A percentile compares a stretch with the other conserved stretches of the same genome.
Evolutionary conservation across 345 rosid genomes (phyloP).

Genomic region (Eucalyptus virginea): DNA sequence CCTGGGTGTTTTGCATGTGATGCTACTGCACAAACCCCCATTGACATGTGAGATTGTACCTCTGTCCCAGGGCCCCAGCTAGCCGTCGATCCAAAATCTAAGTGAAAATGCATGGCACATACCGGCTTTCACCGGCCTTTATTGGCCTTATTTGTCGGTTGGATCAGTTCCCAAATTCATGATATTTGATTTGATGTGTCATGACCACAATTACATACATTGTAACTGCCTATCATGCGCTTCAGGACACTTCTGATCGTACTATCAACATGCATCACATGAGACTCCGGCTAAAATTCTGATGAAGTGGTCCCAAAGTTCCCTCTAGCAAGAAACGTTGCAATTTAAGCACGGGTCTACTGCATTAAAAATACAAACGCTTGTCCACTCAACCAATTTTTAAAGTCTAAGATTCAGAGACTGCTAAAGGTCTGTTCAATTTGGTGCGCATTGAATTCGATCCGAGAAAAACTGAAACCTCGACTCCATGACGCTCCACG

Average conservation of each 20-base stretch:
- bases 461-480: background rate
- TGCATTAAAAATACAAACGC: background rate
- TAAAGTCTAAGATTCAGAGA: background rate
- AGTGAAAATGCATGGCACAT: background rate
- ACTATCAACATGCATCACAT: background rate
- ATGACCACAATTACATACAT: background rate
- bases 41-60: background rate
- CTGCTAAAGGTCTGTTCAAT: accelerated
- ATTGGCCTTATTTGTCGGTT: background rate
- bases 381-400: background rate
- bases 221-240: background rate
- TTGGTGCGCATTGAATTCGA: background rate
- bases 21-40: background rate
- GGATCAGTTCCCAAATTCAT: background rate
- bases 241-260: background rate
- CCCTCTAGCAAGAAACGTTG: background rate
- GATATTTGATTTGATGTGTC: background rate
- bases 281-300: background rate
- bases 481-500: background rate
- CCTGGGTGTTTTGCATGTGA: background rate
- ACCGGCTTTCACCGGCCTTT: background rate
- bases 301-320: background rate
- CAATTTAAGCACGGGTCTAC: background rate
- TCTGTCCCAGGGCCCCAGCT: background rate
- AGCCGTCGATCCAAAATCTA: background rate